phyloP scores from a whole-genome alignment of 2,329 filamentous ascomycete species.

The Grosmannia clavigera region DNA sequence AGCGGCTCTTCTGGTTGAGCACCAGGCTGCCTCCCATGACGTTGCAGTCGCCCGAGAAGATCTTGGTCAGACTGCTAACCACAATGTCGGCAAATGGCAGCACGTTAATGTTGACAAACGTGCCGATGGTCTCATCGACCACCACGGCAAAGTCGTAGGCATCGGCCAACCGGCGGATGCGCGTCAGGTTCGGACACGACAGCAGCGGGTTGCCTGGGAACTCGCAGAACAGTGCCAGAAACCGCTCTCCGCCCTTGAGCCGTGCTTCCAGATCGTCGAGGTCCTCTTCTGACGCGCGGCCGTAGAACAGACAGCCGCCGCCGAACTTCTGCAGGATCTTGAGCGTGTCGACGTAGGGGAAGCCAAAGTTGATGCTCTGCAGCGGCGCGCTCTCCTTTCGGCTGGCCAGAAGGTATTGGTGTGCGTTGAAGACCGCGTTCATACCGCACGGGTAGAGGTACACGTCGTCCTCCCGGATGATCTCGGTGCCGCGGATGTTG shows the following conservation, averaged over 20 bases:
- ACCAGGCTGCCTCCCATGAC: conserved; percentile 84
- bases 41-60: conserved; percentile 95
- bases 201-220: conserved; percentile 90
- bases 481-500: conserved; percentile 43
- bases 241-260: conserved; percentile 60
- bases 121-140: conserved; percentile 92
- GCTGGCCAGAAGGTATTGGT: conserved; percentile 57
- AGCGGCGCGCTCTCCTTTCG: conserved; percentile 35
- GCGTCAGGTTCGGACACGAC: conserved; percentile 66
- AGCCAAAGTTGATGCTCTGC: conserved; percentile 87
- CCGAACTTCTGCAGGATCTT: conserved; percentile 95
- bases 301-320: conserved; percentile 79
- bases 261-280: conserved; percentile 71
- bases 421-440: conserved; percentile 87
- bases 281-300: conserved; percentile 62
- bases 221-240: conserved; percentile 80
- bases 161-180: conserved; percentile 72
- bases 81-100: conserved; percentile 82
- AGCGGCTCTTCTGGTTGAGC: conserved; percentile 52
- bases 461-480: conserved; percentile 73
- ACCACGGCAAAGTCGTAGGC: conserved; percentile 80
- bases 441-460: conserved; percentile 84
- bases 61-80: conserved; percentile 89
- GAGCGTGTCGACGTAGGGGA: conserved; percentile 91
- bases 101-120: conserved; percentile 91